Base-by-base conservation (phyloP, 495 filamentous ascomycete genomes). In the Cudoniella acicularis region DNA sequence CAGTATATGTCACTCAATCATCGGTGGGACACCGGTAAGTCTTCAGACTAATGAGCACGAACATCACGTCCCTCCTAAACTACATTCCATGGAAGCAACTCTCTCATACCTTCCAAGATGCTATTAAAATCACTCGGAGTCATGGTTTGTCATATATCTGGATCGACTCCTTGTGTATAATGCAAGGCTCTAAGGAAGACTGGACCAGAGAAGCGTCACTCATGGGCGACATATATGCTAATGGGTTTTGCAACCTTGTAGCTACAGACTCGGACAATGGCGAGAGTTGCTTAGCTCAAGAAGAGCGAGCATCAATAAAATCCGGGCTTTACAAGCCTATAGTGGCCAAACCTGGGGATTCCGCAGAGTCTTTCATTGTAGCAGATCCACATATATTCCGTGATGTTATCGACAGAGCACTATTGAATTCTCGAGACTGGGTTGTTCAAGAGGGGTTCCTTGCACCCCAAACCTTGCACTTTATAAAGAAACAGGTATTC, bases 161-260 rank as follows among this genome's bases (percentile, higher is more conserved):
- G 49, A 52, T 52, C 8, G 49, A 52, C 18, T 52, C 49, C 49
- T 20, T 52, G n/a, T 52, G 49, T 52, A 52, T 52, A 8, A 52
- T 52, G 8, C 49, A 52, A 40, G 49, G n/a, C n/a, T n/a, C n/a
- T n/a, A n/a, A n/a, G n/a, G n/a, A n/a, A n/a, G n/a, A n/a, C n/a
- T n/a, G n/a, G 49, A 20, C 8, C n/a, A 10, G 10, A 8, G 49
- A 52, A 20, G 10, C 49, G 23, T 10, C 10, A 9, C 23, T 40
- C 8, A 52, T 52, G 49, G 25, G 10, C 8, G 6, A 27, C 9
- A 22, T 52, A 6, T 52, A 52, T 27, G 13, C 8, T 11, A 18
- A 18, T 10, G 18, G 10, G 8, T 10, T 48, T 9, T 20, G 9
- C 6, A 48, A 48, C 45, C 10, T 48, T 48, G 45, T 18, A 8